Evolutionary conservation across 129 eudicot genomes (phyloP).

Genomic region (Daucus carota): DH1_v3.0 NC_030388.2:29074001-29074500

Average conservation of each 20-base stretch:
- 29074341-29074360: constrained; percentile 24
- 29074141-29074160: neutral
- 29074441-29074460: constrained; percentile 6
- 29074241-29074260: constrained; percentile 19
- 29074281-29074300: constrained; percentile 21
- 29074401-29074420: constrained; percentile 20
- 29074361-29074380: constrained; percentile 15
- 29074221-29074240: constrained; percentile 20
- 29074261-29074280: constrained; percentile 14
- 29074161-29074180: neutral
- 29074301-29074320: constrained; percentile 28
- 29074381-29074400: constrained; percentile 10
- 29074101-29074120: constrained; percentile 12
- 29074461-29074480: neutral
- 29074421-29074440: constrained; percentile 22
- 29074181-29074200: neutral
- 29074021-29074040: constrained; percentile 12
- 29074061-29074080: constrained; percentile 9
- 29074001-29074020: constrained; percentile 12
- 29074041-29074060: constrained; percentile 18
- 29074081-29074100: constrained; percentile 11
- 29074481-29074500: neutral
- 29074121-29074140: neutral
- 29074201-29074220: neutral
- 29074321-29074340: constrained; percentile 28